These are phyloP conservation scores for Jamesozyma piceae DNA, from an alignment of 805 yeast genomes.

Conservation along the genomic window DNA sequence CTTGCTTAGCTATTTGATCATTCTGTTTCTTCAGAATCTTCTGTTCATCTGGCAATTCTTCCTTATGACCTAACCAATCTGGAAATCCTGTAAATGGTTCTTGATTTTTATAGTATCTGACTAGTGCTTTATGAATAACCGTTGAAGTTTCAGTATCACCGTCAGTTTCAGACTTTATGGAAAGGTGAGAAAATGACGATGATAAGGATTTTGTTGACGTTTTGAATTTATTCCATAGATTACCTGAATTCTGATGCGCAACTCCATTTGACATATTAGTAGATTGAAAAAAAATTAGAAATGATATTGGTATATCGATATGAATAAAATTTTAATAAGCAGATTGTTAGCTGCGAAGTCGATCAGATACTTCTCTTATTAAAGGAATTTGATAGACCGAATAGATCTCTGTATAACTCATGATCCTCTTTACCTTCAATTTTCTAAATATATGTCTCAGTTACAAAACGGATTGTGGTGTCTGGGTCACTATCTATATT, in stretches of 20 bases:
- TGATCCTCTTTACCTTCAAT: too few relatives aligned
- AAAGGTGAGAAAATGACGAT: conserved; percentile 20
- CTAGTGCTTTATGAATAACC: conserved; percentile 37
- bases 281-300: too few relatives aligned
- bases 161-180: conserved; percentile 32
- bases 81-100: conserved; percentile 31
- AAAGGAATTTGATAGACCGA: too few relatives aligned
- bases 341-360: too few relatives aligned
- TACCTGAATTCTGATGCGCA: conserved; percentile 13
- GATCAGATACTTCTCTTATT: too few relatives aligned
- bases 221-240: conserved; percentile 27
- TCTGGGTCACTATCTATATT: too few relatives aligned
- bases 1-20: conserved; percentile 10
- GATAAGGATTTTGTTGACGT: conserved; percentile 26
- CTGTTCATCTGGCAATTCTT: conserved; percentile 28
- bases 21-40: conserved; percentile 24
- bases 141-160: conserved; percentile 37
- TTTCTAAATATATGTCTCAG: too few relatives aligned
- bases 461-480: too few relatives aligned
- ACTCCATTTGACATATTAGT: neutral
- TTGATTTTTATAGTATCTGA: conserved; percentile 31
- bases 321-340: too few relatives aligned
- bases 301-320: too few relatives aligned
- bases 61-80: conserved; percentile 31
- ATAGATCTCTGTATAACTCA: too few relatives aligned